These are phyloP conservation scores for Zygoascus flipseniorum DNA, from an alignment of 805 yeast species.

Conservation along the genomic window DNA sequence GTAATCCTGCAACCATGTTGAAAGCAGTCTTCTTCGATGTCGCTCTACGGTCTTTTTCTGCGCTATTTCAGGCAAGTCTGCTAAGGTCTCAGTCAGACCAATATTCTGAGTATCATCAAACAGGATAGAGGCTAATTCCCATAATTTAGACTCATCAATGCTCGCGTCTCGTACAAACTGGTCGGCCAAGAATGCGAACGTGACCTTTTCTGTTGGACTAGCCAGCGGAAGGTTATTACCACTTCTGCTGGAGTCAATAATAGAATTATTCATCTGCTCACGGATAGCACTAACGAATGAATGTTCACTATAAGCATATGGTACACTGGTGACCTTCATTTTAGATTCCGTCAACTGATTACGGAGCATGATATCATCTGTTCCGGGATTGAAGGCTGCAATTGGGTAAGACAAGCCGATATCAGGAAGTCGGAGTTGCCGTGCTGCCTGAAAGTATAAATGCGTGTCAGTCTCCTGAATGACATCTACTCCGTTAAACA, in stretches of 20 bases:
- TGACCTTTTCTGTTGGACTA: conserved; percentile 2
- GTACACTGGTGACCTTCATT: background rate
- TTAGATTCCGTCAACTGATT: background rate
- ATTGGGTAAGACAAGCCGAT: conserved; percentile 2
- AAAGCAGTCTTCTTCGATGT: conserved; percentile 38
- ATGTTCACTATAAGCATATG: background rate
- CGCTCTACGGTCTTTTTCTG: conserved; percentile 19
- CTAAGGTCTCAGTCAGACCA: conserved; percentile 14
- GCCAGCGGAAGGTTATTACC: conserved; percentile 6
- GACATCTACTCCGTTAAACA: background rate
- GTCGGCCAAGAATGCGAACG: conserved; percentile 3
- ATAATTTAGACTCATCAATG: conserved; percentile 27
- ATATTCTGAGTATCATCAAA: conserved; percentile 39
- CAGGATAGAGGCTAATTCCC: conserved; percentile 56
- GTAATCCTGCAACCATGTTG: conserved; percentile 48
- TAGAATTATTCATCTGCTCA: background rate
- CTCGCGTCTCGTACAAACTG: background rate
- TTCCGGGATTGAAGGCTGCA: conserved; percentile 10
- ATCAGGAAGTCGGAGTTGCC: conserved; percentile 11
- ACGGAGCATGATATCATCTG: conserved; percentile 6
- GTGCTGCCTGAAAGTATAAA: conserved; percentile 8
- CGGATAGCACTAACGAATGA: background rate
- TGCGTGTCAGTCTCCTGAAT: background rate
- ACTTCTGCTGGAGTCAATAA: background rate
- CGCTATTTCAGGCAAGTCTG: background rate